Conservation (phyloP, 176 grass and related monocot genomes). For the Saccharum officinarum region DNA sequence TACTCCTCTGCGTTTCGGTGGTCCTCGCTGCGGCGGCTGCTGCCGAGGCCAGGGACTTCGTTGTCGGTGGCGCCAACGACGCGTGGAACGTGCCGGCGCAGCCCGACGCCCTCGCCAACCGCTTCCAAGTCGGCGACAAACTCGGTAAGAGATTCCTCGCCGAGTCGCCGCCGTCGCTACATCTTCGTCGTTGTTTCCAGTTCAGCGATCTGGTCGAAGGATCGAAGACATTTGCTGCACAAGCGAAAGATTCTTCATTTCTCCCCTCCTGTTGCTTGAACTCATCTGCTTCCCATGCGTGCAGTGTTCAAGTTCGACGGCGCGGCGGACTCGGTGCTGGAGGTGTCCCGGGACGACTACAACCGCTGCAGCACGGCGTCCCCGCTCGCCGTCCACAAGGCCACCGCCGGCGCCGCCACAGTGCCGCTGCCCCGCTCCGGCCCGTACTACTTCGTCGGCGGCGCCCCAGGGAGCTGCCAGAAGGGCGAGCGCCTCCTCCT, state of each 20-base stretch:
- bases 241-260: neutral
- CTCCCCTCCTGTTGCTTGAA: neutral
- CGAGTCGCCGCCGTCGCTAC: too few species aligned
- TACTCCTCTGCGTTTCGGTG: constrained; percentile 29
- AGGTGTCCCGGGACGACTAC: constrained; percentile 43
- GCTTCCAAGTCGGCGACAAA: constrained; percentile 44
- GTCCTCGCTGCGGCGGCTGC: neutral
- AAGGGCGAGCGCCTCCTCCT: constrained; percentile 57
- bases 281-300: neutral
- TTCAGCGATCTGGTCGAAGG: neutral
- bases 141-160: constrained; percentile 23
- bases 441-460: constrained; percentile 53
- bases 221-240: too few species aligned
- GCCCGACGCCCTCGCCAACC: constrained; percentile 30
- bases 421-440: constrained; percentile 50
- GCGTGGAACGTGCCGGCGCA: constrained; percentile 33
- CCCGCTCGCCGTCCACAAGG: constrained; percentile 48
- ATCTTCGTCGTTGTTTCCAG: neutral
- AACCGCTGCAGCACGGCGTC: constrained; percentile 42
- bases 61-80: neutral
- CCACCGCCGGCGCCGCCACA: neutral
- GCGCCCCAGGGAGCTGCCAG: constrained; percentile 38
- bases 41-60: constrained; percentile 34
- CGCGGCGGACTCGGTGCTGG: constrained; percentile 39
- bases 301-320: constrained; percentile 48